Evolutionary conservation across 176 grass and related monocot species (phyloP).

Genomic region (Eragrostis curvula): DNA sequence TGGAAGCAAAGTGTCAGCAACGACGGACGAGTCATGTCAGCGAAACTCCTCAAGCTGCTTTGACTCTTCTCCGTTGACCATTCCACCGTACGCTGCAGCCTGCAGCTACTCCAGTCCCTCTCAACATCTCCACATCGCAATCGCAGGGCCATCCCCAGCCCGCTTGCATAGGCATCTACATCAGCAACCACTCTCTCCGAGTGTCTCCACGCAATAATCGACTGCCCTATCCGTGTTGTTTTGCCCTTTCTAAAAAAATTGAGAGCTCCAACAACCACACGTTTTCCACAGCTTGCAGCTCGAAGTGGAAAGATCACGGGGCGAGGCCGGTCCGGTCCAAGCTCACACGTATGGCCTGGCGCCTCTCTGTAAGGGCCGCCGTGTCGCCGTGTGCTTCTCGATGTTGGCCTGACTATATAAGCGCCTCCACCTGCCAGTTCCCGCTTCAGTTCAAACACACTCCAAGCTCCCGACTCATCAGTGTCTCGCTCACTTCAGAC

Average conservation of each 20-base stretch:
- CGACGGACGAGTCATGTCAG: neutral
- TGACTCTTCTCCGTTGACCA: neutral
- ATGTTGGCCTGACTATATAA: slow-evolving; percentile 41
- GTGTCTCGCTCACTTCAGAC: neutral
- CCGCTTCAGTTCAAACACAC: slow-evolving; percentile 25
- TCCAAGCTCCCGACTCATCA: neutral
- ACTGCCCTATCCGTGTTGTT: no score
- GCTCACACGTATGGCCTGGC: slow-evolving; percentile 28
- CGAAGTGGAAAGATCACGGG: neutral
- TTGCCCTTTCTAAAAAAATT: neutral
- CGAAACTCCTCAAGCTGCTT: neutral
- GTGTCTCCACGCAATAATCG: no score
- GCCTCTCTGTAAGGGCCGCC: neutral
- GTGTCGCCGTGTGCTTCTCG: slow-evolving; percentile 34
- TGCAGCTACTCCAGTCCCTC: neutral
- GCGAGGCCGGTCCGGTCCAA: neutral
- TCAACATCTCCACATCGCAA: neutral
- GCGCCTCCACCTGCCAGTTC: slow-evolving; percentile 16
- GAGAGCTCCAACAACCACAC: slow-evolving; percentile 34
- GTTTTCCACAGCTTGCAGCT: slow-evolving; percentile 32
- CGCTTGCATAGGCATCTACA: neutral
- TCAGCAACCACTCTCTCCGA: neutral
- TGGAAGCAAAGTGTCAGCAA: neutral
- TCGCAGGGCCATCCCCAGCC: neutral
- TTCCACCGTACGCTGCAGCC: neutral